A percentile compares a stretch with the other conserved stretches of the same genome.
phyloP scores from a whole-genome alignment of 2,329 filamentous ascomycete species.

The Fusarium chuoi region DNA sequence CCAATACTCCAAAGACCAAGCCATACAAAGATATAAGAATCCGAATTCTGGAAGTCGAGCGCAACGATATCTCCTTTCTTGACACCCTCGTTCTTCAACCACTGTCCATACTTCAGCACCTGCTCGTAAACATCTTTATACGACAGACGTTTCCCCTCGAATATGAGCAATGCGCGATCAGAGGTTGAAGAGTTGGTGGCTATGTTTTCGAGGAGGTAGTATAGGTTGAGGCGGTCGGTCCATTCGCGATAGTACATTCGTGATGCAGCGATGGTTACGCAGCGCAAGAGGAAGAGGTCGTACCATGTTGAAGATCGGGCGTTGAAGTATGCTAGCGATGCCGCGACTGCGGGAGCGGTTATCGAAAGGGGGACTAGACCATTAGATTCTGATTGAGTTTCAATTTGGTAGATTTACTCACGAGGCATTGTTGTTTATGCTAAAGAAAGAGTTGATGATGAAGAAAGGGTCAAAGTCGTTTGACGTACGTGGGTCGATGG shows the following conservation, averaged over 20 bases:
- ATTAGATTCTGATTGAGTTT: neutral
- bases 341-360: slow-evolving; percentile 70
- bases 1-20: slow-evolving; percentile 86
- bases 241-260: slow-evolving; percentile 60
- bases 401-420: neutral
- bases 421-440: slow-evolving; percentile 27
- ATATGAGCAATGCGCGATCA: slow-evolving; percentile 71
- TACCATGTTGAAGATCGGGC: slow-evolving; percentile 74
- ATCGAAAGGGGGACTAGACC: slow-evolving; percentile 62
- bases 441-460: neutral
- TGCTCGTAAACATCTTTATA: slow-evolving; percentile 80
- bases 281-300: slow-evolving; percentile 70
- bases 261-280: slow-evolving; percentile 58
- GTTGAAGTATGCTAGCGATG: slow-evolving; percentile 81
- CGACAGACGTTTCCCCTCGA: slow-evolving; percentile 74
- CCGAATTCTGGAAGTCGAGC: slow-evolving; percentile 82
- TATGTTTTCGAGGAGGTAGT: slow-evolving; percentile 77
- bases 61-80: slow-evolving; percentile 80
- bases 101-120: slow-evolving; percentile 77
- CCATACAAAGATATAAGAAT: slow-evolving; percentile 80
- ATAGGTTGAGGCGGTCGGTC: slow-evolving; percentile 73
- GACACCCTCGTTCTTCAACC: slow-evolving; percentile 73
- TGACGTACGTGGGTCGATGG: slow-evolving; percentile 37
- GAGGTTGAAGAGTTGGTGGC: slow-evolving; percentile 64
- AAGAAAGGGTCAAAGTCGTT: neutral